Conservation (phyloP, 805 yeast species). For the Ogataea chonburiensis region DNA sequence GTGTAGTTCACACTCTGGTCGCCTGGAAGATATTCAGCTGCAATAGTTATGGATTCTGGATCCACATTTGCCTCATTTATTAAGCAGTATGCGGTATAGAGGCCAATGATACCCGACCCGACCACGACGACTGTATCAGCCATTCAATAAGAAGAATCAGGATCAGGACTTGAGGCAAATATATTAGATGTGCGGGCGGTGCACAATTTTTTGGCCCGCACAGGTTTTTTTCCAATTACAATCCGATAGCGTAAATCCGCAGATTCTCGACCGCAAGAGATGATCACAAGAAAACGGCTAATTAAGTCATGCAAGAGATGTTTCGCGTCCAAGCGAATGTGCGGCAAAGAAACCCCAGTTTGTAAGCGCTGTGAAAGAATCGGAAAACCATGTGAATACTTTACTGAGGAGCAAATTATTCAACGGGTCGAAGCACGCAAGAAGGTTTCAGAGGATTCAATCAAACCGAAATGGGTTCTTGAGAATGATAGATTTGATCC, state of each 20-base stretch:
- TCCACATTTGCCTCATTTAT: conserved; percentile 37
- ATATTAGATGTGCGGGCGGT: too few relatives aligned
- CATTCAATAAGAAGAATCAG: too few relatives aligned
- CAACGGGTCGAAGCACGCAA: conserved; percentile 9
- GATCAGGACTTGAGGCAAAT: too few relatives aligned
- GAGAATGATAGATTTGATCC: conserved; percentile 5
- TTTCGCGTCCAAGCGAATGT: conserved; percentile 21
- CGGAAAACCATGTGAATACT: conserved; percentile 20
- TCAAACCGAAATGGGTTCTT: conserved; percentile 2
- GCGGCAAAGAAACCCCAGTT: conserved; percentile 16
- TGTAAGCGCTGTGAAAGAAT: conserved; percentile 19
- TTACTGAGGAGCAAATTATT: conserved; percentile 16
- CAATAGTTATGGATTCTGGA: conserved; percentile 47
- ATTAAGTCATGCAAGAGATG: conserved; percentile 24
- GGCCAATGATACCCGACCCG: conserved; percentile 68
- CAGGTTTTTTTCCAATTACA: too few relatives aligned
- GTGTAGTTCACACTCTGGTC: conserved; percentile 73
- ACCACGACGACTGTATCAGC: conserved; percentile 25
- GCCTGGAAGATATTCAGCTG: conserved; percentile 73
- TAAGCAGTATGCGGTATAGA: conserved; percentile 57
- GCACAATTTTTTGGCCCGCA: too few relatives aligned
- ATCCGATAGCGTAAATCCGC: too few relatives aligned
- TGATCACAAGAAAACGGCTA: conserved; percentile 18
- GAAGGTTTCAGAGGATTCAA: not conserved
- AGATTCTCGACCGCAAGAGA: conserved; percentile 6